Evolutionary conservation across 768 basidiomycete genomes (phyloP), one percentile per base, ranked within the genome.

Genomic region (Termitomyces sp.): DNA sequence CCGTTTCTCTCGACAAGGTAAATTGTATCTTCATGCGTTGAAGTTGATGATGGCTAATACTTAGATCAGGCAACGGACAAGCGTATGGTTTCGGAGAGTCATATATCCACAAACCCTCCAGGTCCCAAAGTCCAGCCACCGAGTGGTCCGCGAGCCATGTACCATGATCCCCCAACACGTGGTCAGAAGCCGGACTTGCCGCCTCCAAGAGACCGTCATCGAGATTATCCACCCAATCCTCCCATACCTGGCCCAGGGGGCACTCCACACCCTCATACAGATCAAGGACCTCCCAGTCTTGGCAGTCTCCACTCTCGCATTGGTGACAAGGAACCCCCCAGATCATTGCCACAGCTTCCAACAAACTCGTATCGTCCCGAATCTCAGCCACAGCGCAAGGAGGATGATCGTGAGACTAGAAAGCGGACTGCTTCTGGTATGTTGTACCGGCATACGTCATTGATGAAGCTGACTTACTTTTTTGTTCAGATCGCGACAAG

Each of bases 381-480:
- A 36, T 48, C 67, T 48, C 69, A 71, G 39, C 65, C 66, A 46
- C 69, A 71, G 43, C 67, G 74, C 55, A 77, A 77, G 60, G 86
- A 88, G 10, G 87, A 90, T 18, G 86, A 87, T 29, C 80, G 84
- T 48, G 87, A 88, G 59, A 75, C 67, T 57, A 76, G 87, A 65
- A 92, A 92, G 72, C 80, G 90, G 55, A 82, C 84, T 24, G 70
- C 76, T 34, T 82, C 86, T 67, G 90, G 90, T 89, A 72, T 62
- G 81, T 68, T 43, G 34, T 56, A 27, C 48, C 41, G 18, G 18
- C 18, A 16, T 26, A 12, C 20, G 36, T 47, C n/a, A 26, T 52
- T 18, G 37, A 48, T 58, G 53, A 20, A 26, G 53, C 46, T 57
- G 31, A 59, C 59, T 32, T 44, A 18, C 20, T 13, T 36, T 46